Evolutionary conservation across 2,329 filamentous ascomycete genomes (phyloP).

Genomic region (Tolypocladium amazonense): DNA sequence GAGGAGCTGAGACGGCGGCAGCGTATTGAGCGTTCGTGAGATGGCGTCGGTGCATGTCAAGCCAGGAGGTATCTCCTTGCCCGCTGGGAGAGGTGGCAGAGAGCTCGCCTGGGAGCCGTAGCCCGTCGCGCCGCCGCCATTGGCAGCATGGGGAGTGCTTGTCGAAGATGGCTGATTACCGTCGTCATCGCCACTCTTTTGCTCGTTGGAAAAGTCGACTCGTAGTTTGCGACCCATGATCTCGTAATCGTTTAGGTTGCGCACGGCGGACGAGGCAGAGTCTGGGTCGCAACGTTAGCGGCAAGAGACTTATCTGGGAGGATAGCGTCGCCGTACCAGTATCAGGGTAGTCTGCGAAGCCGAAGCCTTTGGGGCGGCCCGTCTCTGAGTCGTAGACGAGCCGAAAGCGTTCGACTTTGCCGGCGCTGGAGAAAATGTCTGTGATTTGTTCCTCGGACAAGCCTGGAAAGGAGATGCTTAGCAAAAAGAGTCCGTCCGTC

Average conservation of each 20-base stretch:
- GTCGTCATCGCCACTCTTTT: slow-evolving; percentile 56
- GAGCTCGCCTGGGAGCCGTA: slow-evolving; percentile 31
- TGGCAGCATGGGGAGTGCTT: slow-evolving; percentile 18
- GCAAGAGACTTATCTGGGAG: background rate
- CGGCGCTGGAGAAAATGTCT: slow-evolving; percentile 83
- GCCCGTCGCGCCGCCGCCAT: slow-evolving; percentile 17
- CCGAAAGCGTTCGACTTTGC: slow-evolving; percentile 83
- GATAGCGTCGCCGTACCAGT: slow-evolving; percentile 46
- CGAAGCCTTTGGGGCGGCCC: slow-evolving; percentile 89
- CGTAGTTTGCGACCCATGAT: slow-evolving; percentile 89
- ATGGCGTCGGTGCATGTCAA: slow-evolving; percentile 84
- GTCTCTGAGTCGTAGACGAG: slow-evolving; percentile 94
- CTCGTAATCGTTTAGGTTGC: slow-evolving; percentile 91
- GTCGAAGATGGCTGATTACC: slow-evolving; percentile 14
- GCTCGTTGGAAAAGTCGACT: slow-evolving; percentile 94
- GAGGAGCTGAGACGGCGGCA: slow-evolving; percentile 80
- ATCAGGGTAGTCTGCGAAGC: slow-evolving; percentile 92
- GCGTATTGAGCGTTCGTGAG: slow-evolving; percentile 76
- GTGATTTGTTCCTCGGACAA: slow-evolving; percentile 93
- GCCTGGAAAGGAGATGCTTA: slow-evolving; percentile 41
- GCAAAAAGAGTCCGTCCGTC: background rate
- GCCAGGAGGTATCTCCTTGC: slow-evolving; percentile 72
- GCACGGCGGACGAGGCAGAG: slow-evolving; percentile 83
- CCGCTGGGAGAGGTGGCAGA: slow-evolving; percentile 73
- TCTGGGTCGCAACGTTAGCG: slow-evolving; percentile 28